Evolutionary conservation across 257 asterid species (phyloP), one percentile per base, ranked within the genome.

Genomic region (Anisodus tanguticus): DNA sequence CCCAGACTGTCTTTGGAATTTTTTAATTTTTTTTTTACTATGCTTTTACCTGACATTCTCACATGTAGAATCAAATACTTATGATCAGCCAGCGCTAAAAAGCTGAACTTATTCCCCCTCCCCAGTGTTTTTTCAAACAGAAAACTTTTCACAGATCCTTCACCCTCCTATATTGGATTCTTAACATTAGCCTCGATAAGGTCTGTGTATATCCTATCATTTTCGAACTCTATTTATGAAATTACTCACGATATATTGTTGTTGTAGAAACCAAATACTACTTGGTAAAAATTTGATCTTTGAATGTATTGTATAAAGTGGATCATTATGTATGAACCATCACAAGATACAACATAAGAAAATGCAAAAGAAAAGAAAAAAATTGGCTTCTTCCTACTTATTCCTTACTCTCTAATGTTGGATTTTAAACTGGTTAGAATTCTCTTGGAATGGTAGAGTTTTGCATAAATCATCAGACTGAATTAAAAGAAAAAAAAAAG

Each of bases 1-100:
- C 63, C 19, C 31, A 53, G 82, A 15, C 49, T 53, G 49, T 72
- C 3, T 53, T 7, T 54, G 82, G 66, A 22, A 3, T 77, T 77
- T 77, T 66, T 54, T 7, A n/a, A n/a, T n/a, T 10, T 39, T 53
- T 77, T 31, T 63, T 55, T 80, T 84, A 62, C 85, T n/a, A 41
- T 13, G 66, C 66, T 53, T 91, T 89, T 88, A 83, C 74, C 88
- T 88, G 90, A 87, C 92, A 86, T 58, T 13, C 81, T 82, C 91
- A 89, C 92, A 72, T 85, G 90, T 72, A 84, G 81, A 64, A 66
- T 76, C 82, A 39, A 49, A 79, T 47, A 31, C 45, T 45, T 6
- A 51, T 53, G 80, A 16, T 77, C 43, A 72, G 84, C 78, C 51
- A 66, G 82, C 78, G 41, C 10, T 15, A 15, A 71, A 70, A 64